phyloP scores from a whole-genome alignment of 805 yeast species.

The Teunomyces gatunensis region DNA sequence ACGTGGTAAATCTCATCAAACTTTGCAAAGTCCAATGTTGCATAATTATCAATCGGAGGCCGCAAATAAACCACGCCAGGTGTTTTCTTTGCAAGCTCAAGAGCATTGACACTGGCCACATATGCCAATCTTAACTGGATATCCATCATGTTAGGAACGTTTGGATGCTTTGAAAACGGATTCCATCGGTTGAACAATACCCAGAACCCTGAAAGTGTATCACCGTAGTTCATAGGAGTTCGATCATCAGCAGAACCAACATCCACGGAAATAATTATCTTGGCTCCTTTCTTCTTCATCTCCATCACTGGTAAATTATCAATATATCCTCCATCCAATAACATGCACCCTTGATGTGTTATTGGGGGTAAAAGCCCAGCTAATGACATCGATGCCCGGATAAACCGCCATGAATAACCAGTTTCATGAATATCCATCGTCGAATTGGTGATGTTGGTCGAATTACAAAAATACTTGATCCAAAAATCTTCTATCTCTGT shows the following conservation, averaged over 20 bases:
- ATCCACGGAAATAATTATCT: slow-evolving; percentile 85
- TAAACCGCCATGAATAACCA: slow-evolving; percentile 94
- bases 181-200: slow-evolving; percentile 83
- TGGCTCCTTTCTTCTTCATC: slow-evolving; percentile 88
- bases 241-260: slow-evolving; percentile 95
- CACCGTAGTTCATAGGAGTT: slow-evolving; percentile 88
- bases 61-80: slow-evolving; percentile 85
- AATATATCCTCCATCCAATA: slow-evolving; percentile 93
- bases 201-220: slow-evolving; percentile 90
- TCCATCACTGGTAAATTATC: slow-evolving; percentile 91
- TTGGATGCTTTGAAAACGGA: slow-evolving; percentile 83
- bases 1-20: slow-evolving; percentile 86
- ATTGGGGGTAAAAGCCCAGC: slow-evolving; percentile 92
- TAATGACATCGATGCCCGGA: slow-evolving; percentile 93
- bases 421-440: slow-evolving; percentile 90
- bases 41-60: slow-evolving; percentile 92
- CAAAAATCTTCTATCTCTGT: slow-evolving; percentile 94
- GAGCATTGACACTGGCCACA: slow-evolving; percentile 91
- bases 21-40: slow-evolving; percentile 87
- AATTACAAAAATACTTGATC: slow-evolving; percentile 84
- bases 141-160: slow-evolving; percentile 92
- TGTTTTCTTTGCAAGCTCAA: slow-evolving; percentile 79
- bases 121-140: slow-evolving; percentile 91
- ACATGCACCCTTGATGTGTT: slow-evolving; percentile 86
- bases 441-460: slow-evolving; percentile 93